Evolutionary conservation across 2,329 filamentous ascomycete species (phyloP), one percentile per base, ranked within the genome.

Genomic region (Exserohilum rostratum): DNA sequence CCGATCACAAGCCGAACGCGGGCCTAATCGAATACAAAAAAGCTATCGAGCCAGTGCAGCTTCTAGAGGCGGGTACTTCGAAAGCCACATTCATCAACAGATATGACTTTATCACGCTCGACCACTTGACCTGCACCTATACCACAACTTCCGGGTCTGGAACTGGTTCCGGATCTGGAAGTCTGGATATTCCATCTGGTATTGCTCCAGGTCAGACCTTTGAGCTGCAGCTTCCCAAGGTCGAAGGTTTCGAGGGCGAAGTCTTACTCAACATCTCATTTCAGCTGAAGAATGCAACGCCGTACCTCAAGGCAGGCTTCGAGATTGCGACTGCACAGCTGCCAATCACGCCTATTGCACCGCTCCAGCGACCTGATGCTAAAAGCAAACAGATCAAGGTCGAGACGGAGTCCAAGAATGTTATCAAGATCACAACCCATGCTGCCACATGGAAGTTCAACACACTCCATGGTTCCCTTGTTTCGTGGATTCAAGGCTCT

Each of bases 401-500:
- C 3, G 53, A 53, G 30, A 47, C 53, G 9, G 25, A 60, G 6
- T 60, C 60, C 3, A 59, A 55, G n/a, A 67, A 70, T 40, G 34
- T 34, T 2, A 37, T 74, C 29, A 55, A 61, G 5, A 66, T 73
- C 37, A 53, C 48, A 2, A 44, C 50, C 18, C 57, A 57, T 2
- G 60, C 60, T 6, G 64, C 79, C 0, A 57, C 72, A 0, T 88
- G 85, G 85, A 55, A 40, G 10, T 73, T 74, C 80, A 82, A 29
- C 65, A 80, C 75, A 1, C 79, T 81, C 0, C 82, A 86, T 55
- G 83, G 87, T 54, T 71, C 77, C 38, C 77, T 78, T 9, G 67
- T 82, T 3, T 72, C 69, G 9, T 66, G 66, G 37, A 58, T 61
- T 18, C 59, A 75, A 46, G 47, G 57, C 25, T 49, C 75, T 71